Conservation (phyloP, 768 basidiomycete species). For the Sporobolomyces roseus region DNA sequence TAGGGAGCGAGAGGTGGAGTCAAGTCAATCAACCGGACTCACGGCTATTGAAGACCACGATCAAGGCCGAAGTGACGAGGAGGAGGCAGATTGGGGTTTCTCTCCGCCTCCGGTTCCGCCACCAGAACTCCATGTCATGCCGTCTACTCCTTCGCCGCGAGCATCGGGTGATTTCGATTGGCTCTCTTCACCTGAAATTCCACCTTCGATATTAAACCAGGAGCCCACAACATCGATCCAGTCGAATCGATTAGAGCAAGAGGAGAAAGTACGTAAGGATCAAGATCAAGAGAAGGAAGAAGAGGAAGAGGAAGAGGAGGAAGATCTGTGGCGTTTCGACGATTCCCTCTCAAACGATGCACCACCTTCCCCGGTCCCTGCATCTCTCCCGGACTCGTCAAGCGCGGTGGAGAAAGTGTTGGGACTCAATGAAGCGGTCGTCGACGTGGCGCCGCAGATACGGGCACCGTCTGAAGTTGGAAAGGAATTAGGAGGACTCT, state of each 20-base stretch:
- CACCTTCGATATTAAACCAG: no score
- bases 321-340: conserved; percentile 29
- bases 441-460: no score
- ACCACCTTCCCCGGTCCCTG: not conserved
- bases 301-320: conserved; percentile 10
- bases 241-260: no score
- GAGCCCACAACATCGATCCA: no score
- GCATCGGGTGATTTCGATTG: no score
- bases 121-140: no score
- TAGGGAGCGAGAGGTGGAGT: not conserved
- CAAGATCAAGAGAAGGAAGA: not conserved
- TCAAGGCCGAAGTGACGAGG: not conserved
- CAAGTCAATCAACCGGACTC: no score
- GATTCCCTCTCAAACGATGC: not conserved
- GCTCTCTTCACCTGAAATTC: no score
- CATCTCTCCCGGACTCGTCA: not conserved
- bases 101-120: no score
- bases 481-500: not conserved
- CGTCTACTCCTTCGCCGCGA: no score
- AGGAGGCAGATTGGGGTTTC: not conserved
- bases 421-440: not conserved
- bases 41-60: no score
- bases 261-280: no score
- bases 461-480: not conserved
- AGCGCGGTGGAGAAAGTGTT: not conserved